These are phyloP conservation scores for Neurospora africana DNA, from an alignment of 495 filamentous ascomycete species.

Conservation along the genomic window DNA sequence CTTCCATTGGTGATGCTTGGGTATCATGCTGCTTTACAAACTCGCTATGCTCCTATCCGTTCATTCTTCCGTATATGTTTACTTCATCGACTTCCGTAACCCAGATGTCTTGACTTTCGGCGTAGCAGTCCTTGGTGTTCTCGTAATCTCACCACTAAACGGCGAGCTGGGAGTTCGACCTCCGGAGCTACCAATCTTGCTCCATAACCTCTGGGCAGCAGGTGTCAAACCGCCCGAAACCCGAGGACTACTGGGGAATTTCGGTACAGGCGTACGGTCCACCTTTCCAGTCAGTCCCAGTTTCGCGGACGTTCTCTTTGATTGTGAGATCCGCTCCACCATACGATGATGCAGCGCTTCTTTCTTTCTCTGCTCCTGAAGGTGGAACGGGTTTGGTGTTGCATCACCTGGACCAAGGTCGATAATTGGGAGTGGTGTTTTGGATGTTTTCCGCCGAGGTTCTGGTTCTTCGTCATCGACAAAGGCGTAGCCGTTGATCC, in stretches of 20 bases:
- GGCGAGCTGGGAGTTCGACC: slow-evolving; percentile 37
- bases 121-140: slow-evolving; percentile 22
- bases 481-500: slow-evolving; percentile 87
- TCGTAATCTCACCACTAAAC: slow-evolving; percentile 30
- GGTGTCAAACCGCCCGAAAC: slow-evolving; percentile 55
- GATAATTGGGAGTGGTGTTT: slow-evolving; percentile 17
- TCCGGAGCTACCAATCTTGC: slow-evolving; percentile 48
- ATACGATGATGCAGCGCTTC: slow-evolving; percentile 82
- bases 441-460: slow-evolving; percentile 11
- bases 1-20: slow-evolving; percentile 1
- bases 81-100: slow-evolving; percentile 14
- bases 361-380: slow-evolving; percentile 62
- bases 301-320: slow-evolving; percentile 46
- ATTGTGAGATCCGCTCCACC: slow-evolving; percentile 74
- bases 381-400: slow-evolving; percentile 71
- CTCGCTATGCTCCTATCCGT: background rate
- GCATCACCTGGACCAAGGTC: slow-evolving; percentile 49
- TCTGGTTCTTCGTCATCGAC: slow-evolving; percentile 67
- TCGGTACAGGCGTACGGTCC: slow-evolving; percentile 53
- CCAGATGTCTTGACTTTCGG: slow-evolving; percentile 14
- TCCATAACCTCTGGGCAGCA: slow-evolving; percentile 69
- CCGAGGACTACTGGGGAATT: slow-evolving; percentile 65
- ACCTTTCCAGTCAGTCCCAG: slow-evolving; percentile 44
- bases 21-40: slow-evolving; percentile 6
- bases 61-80: background rate